Evolutionary conservation across 1,139 yeast genomes (phyloP).

Genomic region (Pneumocystis murina): DNA sequence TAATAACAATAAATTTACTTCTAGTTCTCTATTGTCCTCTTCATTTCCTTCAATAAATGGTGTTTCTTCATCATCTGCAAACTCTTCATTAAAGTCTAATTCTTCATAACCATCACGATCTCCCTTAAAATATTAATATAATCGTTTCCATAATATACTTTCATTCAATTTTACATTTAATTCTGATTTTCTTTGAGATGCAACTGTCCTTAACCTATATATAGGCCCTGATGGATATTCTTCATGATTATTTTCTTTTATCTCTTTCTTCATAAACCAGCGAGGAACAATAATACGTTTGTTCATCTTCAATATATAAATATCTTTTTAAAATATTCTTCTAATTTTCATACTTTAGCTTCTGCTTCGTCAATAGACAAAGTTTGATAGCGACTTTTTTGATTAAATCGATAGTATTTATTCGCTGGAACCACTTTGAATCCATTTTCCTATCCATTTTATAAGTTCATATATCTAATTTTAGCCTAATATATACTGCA

Average conservation of each 20-base stretch:
- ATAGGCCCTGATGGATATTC: slow-evolving; percentile 8
- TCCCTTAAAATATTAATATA: not conserved
- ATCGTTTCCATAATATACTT: not conserved
- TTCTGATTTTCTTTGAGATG: slow-evolving; percentile 21
- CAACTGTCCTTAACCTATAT: slow-evolving; percentile 14
- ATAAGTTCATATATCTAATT: not conserved
- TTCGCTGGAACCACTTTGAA: slow-evolving; percentile 29
- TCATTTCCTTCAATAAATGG: slow-evolving; percentile 96
- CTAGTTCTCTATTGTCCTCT: slow-evolving; percentile 83
- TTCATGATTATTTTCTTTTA: slow-evolving; percentile 24
- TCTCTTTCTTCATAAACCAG: slow-evolving; percentile 80
- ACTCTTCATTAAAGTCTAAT: slow-evolving; percentile 87
- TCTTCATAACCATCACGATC: slow-evolving; percentile 79
- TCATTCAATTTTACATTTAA: slow-evolving; percentile 13
- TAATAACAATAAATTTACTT: slow-evolving; percentile 20
- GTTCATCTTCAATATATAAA: slow-evolving; percentile 27
- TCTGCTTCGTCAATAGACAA: slow-evolving; percentile 93
- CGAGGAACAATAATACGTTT: slow-evolving; percentile 47
- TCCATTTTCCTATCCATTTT: slow-evolving; percentile 1
- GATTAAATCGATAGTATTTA: slow-evolving; percentile 83
- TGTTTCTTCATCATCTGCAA: slow-evolving; percentile 97
- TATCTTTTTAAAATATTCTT: not conserved
- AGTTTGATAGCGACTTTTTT: slow-evolving; percentile 84
- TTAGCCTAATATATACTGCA: not conserved
- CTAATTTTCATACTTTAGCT: slow-evolving; percentile 20